Conservation (phyloP, 169 alveolate genomes). For the Cryptosporidium xiaoi region DNA sequence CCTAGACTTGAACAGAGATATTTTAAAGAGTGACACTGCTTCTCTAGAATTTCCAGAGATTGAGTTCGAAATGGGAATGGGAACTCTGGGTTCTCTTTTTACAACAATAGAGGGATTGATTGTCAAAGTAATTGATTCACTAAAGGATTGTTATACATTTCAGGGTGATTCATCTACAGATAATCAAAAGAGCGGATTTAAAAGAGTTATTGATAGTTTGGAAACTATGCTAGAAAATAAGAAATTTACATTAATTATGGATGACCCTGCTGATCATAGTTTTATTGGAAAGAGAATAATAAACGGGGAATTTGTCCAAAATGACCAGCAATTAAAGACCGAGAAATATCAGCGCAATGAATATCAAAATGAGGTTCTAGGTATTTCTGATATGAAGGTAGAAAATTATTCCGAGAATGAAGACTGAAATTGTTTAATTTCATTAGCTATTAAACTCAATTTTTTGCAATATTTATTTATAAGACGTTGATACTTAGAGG, state of each 20-base stretch:
- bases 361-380: slow-evolving; percentile 94
- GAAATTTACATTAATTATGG: slow-evolving; percentile 87
- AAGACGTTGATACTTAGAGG: neutral
- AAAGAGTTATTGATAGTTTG: slow-evolving; percentile 78
- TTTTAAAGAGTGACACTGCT: slow-evolving; percentile 94
- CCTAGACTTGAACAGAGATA: slow-evolving; percentile 94
- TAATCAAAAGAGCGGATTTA: slow-evolving; percentile 77
- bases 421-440: slow-evolving; percentile 7
- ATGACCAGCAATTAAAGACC: slow-evolving; percentile 76
- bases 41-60: slow-evolving; percentile 91
- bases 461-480: slow-evolving; percentile 22
- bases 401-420: slow-evolving; percentile 80
- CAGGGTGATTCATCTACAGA: slow-evolving; percentile 92
- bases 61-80: slow-evolving; percentile 92
- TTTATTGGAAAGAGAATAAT: slow-evolving; percentile 86
- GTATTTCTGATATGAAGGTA: slow-evolving; percentile 92
- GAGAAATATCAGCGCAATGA: slow-evolving; percentile 90
- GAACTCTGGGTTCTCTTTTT: slow-evolving; percentile 91
- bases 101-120: slow-evolving; percentile 97
- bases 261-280: slow-evolving; percentile 93
- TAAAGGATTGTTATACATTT: slow-evolving; percentile 89
- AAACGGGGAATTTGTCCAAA: slow-evolving; percentile 82
- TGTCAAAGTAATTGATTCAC: slow-evolving; percentile 83
- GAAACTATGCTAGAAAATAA: slow-evolving; percentile 76
- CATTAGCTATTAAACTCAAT: neutral